Percentiles rank a stretch among this genome's conserved stretches.
phyloP scores from a whole-genome alignment of 257 asterid species.

The Solanum chiquidenum region DNA sequence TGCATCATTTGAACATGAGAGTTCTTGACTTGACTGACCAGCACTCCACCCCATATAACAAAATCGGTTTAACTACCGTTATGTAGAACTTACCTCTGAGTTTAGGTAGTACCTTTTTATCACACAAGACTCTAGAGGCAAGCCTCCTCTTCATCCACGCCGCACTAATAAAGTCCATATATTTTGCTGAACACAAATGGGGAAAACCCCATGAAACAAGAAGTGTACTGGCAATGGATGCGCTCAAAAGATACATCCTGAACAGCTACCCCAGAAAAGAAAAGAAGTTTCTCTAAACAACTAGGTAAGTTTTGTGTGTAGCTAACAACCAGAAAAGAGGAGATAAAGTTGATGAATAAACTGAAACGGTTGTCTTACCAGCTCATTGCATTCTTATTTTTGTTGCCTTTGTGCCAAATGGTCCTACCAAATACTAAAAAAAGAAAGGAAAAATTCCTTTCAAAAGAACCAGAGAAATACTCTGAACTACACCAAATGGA shows the following conservation, averaged over 20 bases:
- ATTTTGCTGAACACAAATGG: background rate
- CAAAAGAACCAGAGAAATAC: background rate
- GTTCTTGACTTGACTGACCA: background rate
- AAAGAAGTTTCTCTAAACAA: background rate
- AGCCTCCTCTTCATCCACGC: background rate
- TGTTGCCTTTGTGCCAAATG: background rate
- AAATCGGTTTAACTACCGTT: background rate
- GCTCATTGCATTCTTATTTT: constrained; percentile 12
- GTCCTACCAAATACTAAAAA: background rate
- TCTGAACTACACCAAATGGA: background rate
- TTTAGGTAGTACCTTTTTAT: background rate
- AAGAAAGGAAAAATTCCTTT: background rate
- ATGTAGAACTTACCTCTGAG: background rate
- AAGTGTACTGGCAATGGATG: background rate
- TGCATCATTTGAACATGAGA: background rate
- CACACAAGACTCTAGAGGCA: background rate
- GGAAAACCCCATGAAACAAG: background rate
- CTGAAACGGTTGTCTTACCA: constrained; percentile 46
- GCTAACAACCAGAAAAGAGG: constrained; percentile 10
- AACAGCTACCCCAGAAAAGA: background rate
- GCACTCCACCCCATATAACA: background rate
- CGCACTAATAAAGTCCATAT: background rate
- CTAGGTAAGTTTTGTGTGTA: background rate
- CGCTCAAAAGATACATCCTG: background rate
- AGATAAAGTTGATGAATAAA: constrained; percentile 60